These are phyloP conservation scores for Rhodamnia rubescens DNA, from an alignment of 345 rosid species.

Conservation along the genomic window DNA sequence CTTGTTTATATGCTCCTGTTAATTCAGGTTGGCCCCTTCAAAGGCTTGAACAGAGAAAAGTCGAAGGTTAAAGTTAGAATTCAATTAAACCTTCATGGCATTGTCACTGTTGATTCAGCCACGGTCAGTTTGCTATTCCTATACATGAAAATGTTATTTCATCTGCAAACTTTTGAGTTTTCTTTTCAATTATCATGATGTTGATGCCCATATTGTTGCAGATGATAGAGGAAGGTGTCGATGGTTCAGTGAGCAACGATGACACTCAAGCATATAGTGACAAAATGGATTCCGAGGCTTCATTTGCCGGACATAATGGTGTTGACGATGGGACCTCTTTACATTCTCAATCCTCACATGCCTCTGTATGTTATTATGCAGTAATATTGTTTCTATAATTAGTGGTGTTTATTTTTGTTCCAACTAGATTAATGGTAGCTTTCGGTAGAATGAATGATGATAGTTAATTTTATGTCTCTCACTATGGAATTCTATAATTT, in stretches of 20 bases:
- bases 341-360: slow-evolving; percentile 11
- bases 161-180: neutral
- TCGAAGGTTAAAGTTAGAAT: slow-evolving; percentile 41
- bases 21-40: slow-evolving; percentile 45
- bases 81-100: slow-evolving; percentile 40
- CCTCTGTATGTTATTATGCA: slow-evolving; percentile 16
- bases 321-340: slow-evolving; percentile 10
- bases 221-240: slow-evolving; percentile 24
- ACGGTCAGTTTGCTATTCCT: slow-evolving; percentile 9
- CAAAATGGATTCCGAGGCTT: slow-evolving; percentile 4
- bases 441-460: neutral
- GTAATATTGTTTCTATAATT: neutral
- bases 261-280: slow-evolving; percentile 5
- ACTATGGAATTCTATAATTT: neutral
- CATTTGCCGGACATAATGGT: slow-evolving; percentile 11
- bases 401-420: neutral
- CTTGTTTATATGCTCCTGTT: neutral
- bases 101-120: slow-evolving; percentile 38
- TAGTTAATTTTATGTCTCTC: neutral
- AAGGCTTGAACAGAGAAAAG: slow-evolving; percentile 18
- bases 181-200: neutral
- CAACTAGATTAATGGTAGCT: neutral
- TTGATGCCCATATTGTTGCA: slow-evolving; percentile 11
- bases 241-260: slow-evolving; percentile 8
- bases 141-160: neutral